These are phyloP conservation scores for Achaetomium macrosporum DNA, from an alignment of 2,329 filamentous ascomycete species.

Conservation along the genomic window DNA sequence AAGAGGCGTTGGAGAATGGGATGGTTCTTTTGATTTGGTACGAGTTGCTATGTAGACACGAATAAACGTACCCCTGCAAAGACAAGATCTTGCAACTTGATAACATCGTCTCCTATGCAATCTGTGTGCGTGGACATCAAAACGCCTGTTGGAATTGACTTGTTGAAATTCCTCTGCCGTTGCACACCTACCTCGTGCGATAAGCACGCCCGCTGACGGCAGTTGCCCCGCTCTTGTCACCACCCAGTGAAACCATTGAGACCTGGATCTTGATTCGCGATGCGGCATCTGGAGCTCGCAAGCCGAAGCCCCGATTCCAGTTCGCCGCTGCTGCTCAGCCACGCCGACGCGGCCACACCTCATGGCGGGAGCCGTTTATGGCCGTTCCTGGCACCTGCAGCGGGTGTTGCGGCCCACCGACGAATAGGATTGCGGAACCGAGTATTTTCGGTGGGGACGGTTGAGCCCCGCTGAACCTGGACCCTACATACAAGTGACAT, in stretches of 20 bases:
- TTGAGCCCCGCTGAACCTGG: neutral
- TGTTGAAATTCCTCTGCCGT: too few species aligned
- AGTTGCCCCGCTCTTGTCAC: too few species aligned
- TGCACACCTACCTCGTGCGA: too few species aligned
- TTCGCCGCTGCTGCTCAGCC: slow-evolving; percentile 10
- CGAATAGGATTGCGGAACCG: slow-evolving; percentile 8
- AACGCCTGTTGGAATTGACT: too few species aligned
- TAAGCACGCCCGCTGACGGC: too few species aligned
- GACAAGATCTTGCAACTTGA: too few species aligned
- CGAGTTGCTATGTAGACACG: neutral
- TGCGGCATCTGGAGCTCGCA: neutral
- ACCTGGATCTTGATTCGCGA: neutral
- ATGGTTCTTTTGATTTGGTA: neutral
- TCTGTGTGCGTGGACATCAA: too few species aligned
- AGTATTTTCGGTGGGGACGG: neutral
- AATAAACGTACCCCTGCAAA: neutral
- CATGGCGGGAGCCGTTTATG: neutral
- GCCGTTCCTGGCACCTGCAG: slow-evolving; percentile 20
- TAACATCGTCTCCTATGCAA: too few species aligned
- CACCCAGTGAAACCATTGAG: too few species aligned
- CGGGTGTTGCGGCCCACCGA: neutral
- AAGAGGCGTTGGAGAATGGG: neutral
- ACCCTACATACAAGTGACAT: neutral
- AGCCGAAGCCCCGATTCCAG: neutral
- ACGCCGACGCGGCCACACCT: slow-evolving; percentile 1